Conservation (phyloP, 2,329 filamentous ascomycete genomes). For the Gaeumannomyces sp. region DNA sequence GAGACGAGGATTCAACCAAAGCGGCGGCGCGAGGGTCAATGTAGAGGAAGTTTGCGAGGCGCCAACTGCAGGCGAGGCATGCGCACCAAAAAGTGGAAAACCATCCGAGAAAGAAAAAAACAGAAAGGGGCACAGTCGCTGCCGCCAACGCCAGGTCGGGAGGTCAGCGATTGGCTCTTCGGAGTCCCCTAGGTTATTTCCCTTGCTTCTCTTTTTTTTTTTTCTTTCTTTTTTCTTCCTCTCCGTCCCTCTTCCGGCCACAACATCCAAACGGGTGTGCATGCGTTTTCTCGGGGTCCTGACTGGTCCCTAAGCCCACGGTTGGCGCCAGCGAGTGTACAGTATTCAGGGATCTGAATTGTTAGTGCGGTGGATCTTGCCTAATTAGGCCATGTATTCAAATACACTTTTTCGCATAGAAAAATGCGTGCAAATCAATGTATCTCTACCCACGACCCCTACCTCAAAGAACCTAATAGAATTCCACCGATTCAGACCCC, state of each 20-base stretch:
- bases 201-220: background rate
- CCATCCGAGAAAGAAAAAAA: constrained; percentile 3
- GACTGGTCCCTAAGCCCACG: background rate
- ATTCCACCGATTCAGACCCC: too few relatives aligned
- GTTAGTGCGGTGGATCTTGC: too few relatives aligned
- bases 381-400: too few relatives aligned
- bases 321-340: too few relatives aligned
- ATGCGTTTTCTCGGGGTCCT: background rate
- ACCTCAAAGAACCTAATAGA: too few relatives aligned
- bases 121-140: background rate
- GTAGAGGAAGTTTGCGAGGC: background rate
- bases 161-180: background rate
- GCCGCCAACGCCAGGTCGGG: background rate
- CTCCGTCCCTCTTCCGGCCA: background rate
- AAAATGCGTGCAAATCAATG: too few relatives aligned
- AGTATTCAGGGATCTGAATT: too few relatives aligned
- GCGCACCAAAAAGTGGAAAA: background rate
- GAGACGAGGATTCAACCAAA: background rate
- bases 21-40: background rate
- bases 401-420: too few relatives aligned
- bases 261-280: background rate
- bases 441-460: too few relatives aligned
- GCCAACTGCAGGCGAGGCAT: too few relatives aligned
- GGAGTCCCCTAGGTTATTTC: too few relatives aligned
- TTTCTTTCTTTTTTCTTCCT: background rate